Base-by-base conservation (phyloP, 176 grass and related monocot species). In the Puya raimondii region DNA sequence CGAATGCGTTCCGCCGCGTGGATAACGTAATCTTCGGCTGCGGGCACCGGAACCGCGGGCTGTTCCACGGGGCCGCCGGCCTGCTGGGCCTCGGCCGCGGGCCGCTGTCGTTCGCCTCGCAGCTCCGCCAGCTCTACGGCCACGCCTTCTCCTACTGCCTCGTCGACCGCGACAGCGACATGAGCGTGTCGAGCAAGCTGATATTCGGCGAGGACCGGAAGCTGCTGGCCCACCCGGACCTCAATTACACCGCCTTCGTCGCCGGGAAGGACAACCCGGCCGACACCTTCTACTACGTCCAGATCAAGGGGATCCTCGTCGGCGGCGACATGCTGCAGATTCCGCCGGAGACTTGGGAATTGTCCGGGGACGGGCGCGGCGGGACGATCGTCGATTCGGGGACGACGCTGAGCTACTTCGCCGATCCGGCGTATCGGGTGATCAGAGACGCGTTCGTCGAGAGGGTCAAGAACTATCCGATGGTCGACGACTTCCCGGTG, bases 101-200 rank as follows among this genome's bases (percentile, higher is more conserved):
- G 0, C 82, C 89, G 11, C 94, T 99, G 10, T 93, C 89, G 2
- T 99, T 99, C 72, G 68, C 87, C 14, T 99, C 94, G n/a, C 94
- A 99, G 78, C 89, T 99, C 49, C 77, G 89, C 53, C 50, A 68
- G 42, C 83, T 86, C 9, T 99, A 99, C 72, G 90, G 90, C 0
- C 78, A 99, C 75, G 81, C 80, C 23, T 99, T 99, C 80, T 99
- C 94, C 23, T 99, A 93, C 76, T 99, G 94, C 87, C 94, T 99
- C 16, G 94, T 93, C 0, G 94, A 99, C 67, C 87, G 88, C 70
- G 81, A 91, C 84, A 99, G 94, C 75, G 78, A 70, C 56, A 76
- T 75, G 51, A 82, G 73, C 48, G 83, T 86, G 49, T 81, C 73
- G 12, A 93, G 94, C 80, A 99, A 91, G 75, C 63, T 93, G 49